These are phyloP conservation scores for Letharia lupina DNA, from an alignment of 495 filamentous ascomycete species.

Conservation along the genomic window DNA sequence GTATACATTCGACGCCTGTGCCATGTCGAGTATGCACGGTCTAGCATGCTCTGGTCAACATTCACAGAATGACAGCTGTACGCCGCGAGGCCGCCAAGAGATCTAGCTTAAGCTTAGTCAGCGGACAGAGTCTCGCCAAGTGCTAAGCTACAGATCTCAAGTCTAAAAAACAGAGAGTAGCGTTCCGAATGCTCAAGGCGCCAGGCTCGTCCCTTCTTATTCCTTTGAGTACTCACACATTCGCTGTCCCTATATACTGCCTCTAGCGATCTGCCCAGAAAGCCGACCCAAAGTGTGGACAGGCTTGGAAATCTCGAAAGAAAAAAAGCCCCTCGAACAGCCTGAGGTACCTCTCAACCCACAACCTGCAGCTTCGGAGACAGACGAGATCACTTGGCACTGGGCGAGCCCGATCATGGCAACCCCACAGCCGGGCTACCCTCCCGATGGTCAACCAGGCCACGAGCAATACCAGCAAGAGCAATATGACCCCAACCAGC, in stretches of 20 bases:
- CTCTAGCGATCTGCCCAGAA: not conserved
- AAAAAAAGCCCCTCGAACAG: not conserved
- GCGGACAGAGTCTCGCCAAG: not conserved
- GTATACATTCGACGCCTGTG: slow-evolving; percentile 30
- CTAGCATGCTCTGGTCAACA: too few species aligned
- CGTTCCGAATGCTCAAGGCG: not conserved
- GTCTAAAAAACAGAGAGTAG: not conserved
- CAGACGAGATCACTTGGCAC: not conserved
- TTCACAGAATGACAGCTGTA: too few species aligned
- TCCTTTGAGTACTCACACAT: not conserved
- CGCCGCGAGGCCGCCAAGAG: not conserved
- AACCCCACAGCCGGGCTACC: slow-evolving; percentile 58
- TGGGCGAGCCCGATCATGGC: slow-evolving; percentile 32
- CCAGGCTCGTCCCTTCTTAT: not conserved
- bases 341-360: not conserved
- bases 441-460: slow-evolving; percentile 36
- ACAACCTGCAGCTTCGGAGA: not conserved
- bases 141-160: not conserved
- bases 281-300: not conserved
- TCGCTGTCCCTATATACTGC: not conserved
- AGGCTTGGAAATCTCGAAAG: not conserved
- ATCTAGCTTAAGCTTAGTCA: not conserved
- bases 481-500: slow-evolving; percentile 39
- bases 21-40: slow-evolving; percentile 9
- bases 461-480: slow-evolving; percentile 40